These are phyloP conservation scores for Exidia glandulosa DNA, from an alignment of 768 basidiomycete species.

Conservation along the genomic window DNA sequence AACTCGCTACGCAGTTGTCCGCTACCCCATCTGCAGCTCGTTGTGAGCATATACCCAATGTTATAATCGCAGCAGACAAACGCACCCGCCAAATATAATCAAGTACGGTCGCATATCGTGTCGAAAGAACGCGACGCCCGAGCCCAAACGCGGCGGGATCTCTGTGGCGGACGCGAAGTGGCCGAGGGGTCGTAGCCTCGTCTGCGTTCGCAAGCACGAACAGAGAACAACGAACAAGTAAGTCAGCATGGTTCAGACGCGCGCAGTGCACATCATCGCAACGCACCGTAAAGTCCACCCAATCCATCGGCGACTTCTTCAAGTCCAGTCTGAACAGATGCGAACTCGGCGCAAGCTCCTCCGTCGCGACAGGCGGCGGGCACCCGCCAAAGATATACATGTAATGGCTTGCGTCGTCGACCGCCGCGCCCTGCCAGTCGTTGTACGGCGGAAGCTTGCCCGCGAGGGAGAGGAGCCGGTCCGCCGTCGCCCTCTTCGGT, in stretches of 20 bases:
- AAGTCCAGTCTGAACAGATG: neutral
- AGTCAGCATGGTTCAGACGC: no score
- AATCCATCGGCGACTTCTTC: neutral
- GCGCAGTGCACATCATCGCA: no score
- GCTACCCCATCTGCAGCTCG: neutral
- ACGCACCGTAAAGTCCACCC: neutral
- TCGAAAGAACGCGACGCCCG: neutral
- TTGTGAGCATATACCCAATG: neutral
- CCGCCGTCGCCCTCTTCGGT: neutral
- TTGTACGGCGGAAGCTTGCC: neutral
- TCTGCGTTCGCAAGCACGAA: no score
- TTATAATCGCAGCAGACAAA: neutral
- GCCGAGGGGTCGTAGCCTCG: neutral
- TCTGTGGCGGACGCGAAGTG: neutral
- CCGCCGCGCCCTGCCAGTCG: neutral
- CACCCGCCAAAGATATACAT: neutral
- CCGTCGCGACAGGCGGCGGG: no score
- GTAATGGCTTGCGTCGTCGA: neutral
- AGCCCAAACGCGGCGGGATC: neutral
- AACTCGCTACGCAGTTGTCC: neutral
- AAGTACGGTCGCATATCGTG: neutral
- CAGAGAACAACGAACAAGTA: no score
- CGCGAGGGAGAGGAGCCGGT: neutral
- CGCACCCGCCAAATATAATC: neutral
- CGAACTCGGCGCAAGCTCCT: neutral